phyloP scores from a whole-genome alignment of 495 filamentous ascomycete genomes.

The Staphylotrichum tortipilum region DNA sequence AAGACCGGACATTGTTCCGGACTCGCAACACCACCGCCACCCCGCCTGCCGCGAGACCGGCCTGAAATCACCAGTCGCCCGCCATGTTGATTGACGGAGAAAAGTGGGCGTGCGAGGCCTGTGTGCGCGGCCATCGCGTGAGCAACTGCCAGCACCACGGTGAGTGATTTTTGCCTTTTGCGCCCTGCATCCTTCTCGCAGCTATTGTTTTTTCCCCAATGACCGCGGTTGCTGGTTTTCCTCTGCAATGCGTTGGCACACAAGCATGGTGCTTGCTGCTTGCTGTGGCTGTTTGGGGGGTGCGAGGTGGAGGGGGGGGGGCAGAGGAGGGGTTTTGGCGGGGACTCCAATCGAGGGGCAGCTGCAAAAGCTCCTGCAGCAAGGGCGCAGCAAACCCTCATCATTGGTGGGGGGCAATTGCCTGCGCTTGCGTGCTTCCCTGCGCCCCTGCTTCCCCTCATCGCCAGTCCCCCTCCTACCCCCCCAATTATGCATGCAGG shows the following conservation, averaged over 20 bases:
- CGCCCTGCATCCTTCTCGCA: slow-evolving; percentile 2
- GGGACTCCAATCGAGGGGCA: slow-evolving; percentile 28
- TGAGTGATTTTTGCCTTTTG: slow-evolving; percentile 43
- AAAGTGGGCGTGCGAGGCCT: slow-evolving; percentile 90
- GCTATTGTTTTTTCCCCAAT: no score
- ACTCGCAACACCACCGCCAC: neutral
- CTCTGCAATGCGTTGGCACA: no score
- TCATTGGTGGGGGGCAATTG: neutral
- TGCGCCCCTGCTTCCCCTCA: slow-evolving; percentile 10
- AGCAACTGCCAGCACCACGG: slow-evolving; percentile 89
- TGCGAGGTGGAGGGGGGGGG: no score
- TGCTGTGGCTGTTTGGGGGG: no score
- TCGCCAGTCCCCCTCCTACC: no score
- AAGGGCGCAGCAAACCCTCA: slow-evolving; percentile 9
- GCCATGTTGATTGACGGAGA: slow-evolving; percentile 79
- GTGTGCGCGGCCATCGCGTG: slow-evolving; percentile 85
- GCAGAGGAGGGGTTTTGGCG: slow-evolving; percentile 15
- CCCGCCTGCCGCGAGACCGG: neutral
- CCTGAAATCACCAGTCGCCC: slow-evolving; percentile 5
- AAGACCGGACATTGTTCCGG: neutral
- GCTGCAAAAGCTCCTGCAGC: slow-evolving; percentile 17
- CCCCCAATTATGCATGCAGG: neutral
- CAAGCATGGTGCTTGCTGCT: neutral
- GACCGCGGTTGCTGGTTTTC: no score
- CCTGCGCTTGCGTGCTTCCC: no score